Evolutionary conservation across 352 stramenopile genomes (phyloP), one percentile per base, ranked within the genome.

Genomic region (Phytophthora podocarpi): DNA sequence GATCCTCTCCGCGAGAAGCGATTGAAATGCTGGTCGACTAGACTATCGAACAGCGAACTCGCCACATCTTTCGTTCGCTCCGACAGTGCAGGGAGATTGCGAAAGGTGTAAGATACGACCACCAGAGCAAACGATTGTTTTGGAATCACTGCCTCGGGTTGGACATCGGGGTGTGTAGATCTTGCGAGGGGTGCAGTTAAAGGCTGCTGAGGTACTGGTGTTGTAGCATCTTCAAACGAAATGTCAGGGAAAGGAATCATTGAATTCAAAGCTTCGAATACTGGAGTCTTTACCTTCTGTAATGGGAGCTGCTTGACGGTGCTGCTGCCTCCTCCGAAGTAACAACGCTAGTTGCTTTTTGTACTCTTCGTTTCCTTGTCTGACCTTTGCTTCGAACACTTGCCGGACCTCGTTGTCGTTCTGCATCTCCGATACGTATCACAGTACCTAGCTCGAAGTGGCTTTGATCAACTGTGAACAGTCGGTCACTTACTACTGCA

Each of bases 51-150:
- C 9, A 94, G 59, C 9, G 56, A 43, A 4, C 43, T 76, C 5
- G 82, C 85, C 11, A 83, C 68, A 6, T 87, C 76, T 57, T 88
- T 90, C 0, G 67, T 80, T 32, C 78, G 76, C 37, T 87, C 77
- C 4, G 80, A 74, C 1, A 91, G 37, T 7, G 61, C 56, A 0
- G 82, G 82, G 1, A 91, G 63, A 45, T 88, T 70, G 8, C 73
- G 78, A 35, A 91, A 91, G 6, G 40, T 69, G 23, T 76, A 87
- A 4, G 74, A 80, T 4, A 81, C 80, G 0, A 76, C 70, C 2
- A 91, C 70, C 16, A 93, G 27, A n/a, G 59, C 79, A 45, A 82
- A 88, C 13, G 64, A 72, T 23, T 67, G 50, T 13, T 49, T 70
- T 16, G 59, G 64, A n/a, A 59, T 65, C n/a, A 43, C 16, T 21